Evolutionary conservation across 768 basidiomycete genomes (phyloP).

Genomic region (Amanita rubescens): DNA sequence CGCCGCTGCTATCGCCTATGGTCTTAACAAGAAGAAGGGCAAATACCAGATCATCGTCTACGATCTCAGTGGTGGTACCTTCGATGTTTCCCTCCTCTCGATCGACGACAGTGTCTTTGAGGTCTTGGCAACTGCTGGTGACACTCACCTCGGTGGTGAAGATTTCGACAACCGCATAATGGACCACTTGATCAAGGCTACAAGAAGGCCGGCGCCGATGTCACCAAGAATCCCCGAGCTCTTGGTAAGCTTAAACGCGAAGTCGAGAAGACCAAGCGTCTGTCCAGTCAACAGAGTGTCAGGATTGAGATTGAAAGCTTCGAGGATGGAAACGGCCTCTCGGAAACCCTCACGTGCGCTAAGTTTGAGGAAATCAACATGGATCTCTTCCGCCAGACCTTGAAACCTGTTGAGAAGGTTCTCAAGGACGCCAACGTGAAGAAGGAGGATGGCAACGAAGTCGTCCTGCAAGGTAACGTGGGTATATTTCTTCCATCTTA

Average conservation of each 20-base stretch:
- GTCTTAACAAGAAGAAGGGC: slow-evolving; percentile 86
- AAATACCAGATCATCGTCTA: slow-evolving; percentile 97
- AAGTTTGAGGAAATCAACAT: slow-evolving; percentile 99
- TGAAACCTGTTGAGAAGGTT: slow-evolving; percentile 99
- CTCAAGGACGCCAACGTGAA: slow-evolving; percentile 96
- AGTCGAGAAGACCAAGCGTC: slow-evolving; percentile 88
- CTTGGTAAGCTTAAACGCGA: slow-evolving; percentile 91
- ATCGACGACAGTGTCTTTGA: slow-evolving; percentile 93
- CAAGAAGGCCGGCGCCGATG: slow-evolving; percentile 86
- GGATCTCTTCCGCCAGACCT: slow-evolving; percentile 98
- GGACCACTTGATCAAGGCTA: slow-evolving; percentile 86
- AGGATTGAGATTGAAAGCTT: slow-evolving; percentile 94
- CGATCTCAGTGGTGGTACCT: slow-evolving; percentile 97
- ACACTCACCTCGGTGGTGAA: slow-evolving; percentile 93
- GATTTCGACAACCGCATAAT: slow-evolving; percentile 94
- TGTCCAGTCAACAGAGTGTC: slow-evolving; percentile 84
- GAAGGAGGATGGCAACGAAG: slow-evolving; percentile 95
- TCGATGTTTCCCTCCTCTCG: slow-evolving; percentile 94
- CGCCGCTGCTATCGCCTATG: slow-evolving; percentile 96
- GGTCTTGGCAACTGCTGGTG: slow-evolving; percentile 86
- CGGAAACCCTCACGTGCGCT: slow-evolving; percentile 93
- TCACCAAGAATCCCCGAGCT: slow-evolving; percentile 69
- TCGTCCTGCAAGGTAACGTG: no score
- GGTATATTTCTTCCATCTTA: no score
- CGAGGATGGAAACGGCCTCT: slow-evolving; percentile 94